Evolutionary conservation across 768 basidiomycete genomes (phyloP).

Genomic region (Agaricus bisporus): DNA sequence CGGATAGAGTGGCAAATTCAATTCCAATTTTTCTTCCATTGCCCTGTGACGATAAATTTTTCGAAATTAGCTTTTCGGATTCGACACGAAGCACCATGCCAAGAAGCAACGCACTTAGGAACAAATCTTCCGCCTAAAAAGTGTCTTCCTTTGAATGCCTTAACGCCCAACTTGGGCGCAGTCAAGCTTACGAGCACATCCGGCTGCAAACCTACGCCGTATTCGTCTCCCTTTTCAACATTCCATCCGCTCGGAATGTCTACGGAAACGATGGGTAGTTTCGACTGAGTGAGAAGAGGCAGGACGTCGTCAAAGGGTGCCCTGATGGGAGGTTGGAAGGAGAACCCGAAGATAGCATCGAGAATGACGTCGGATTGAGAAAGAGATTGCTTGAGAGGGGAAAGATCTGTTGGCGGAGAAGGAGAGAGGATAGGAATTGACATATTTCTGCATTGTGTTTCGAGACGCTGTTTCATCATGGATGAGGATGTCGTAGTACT

Average conservation of each 20-base stretch:
- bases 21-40: constrained; percentile 64
- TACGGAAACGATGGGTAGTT: constrained; percentile 83
- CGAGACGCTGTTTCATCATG: constrained; percentile 49
- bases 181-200: constrained; percentile 87
- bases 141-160: constrained; percentile 72
- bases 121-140: constrained; percentile 94
- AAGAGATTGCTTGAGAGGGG: constrained; percentile 44
- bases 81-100: not conserved
- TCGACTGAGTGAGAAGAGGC: constrained; percentile 51
- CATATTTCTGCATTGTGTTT: constrained; percentile 87
- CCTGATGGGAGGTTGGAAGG: constrained; percentile 87
- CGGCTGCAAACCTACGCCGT: constrained; percentile 56
- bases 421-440: constrained; percentile 65
- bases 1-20: constrained; percentile 81
- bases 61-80: not conserved
- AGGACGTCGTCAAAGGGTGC: constrained; percentile 81
- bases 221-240: constrained; percentile 69
- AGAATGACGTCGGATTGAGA: constrained; percentile 73
- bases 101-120: constrained; percentile 53
- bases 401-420: constrained; percentile 29
- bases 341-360: constrained; percentile 98
- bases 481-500: not conserved
- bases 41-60: constrained; percentile 33
- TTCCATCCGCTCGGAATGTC: constrained; percentile 99
- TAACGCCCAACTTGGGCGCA: constrained; percentile 88